Conservation (phyloP, 2,329 filamentous ascomycete genomes). For the Neopestalotiopsis sp. region DNA sequence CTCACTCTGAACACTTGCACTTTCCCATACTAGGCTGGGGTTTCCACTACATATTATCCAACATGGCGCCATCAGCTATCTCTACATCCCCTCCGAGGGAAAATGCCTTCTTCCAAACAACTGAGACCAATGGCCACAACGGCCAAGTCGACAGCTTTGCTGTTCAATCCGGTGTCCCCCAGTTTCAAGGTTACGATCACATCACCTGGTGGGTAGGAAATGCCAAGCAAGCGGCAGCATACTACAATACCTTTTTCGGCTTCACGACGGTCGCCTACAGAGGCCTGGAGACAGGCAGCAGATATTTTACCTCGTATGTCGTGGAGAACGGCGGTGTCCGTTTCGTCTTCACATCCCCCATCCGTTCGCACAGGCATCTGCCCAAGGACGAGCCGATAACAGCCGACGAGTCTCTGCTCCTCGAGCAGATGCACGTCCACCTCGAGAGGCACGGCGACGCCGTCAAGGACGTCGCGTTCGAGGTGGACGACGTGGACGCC, state of each 20-base stretch:
- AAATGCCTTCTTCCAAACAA: conserved; percentile 39
- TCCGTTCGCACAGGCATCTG: conserved; percentile 66
- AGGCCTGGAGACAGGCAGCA: conserved; percentile 86
- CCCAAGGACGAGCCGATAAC: conserved; percentile 66
- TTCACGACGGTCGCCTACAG: conserved; percentile 84
- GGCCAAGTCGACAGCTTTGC: conserved; percentile 57
- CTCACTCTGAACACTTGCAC: neutral
- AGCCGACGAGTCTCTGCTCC: conserved; percentile 65
- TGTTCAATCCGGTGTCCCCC: conserved; percentile 54
- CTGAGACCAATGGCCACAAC: conserved; percentile 8
- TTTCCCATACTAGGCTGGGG: neutral
- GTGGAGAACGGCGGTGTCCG: conserved; percentile 77
- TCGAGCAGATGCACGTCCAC: conserved; percentile 81
- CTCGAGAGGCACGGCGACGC: conserved; percentile 89
- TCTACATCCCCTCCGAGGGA: conserved; percentile 54
- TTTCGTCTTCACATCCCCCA: conserved; percentile 84
- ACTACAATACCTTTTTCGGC: conserved; percentile 87
- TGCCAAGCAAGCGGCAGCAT: conserved; percentile 91
- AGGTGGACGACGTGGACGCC: conserved; percentile 85
- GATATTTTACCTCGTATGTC: conserved; percentile 83
- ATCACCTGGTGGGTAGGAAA: conserved; percentile 97
- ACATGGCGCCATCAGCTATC: conserved; percentile 66
- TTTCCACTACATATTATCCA: neutral
- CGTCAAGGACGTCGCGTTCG: conserved; percentile 94
- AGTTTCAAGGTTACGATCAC: conserved; percentile 88